Evolutionary conservation across 345 rosid genomes (phyloP), one percentile per base, ranked within the genome.

Genomic region (Aquilaria yunnanensis): DNA sequence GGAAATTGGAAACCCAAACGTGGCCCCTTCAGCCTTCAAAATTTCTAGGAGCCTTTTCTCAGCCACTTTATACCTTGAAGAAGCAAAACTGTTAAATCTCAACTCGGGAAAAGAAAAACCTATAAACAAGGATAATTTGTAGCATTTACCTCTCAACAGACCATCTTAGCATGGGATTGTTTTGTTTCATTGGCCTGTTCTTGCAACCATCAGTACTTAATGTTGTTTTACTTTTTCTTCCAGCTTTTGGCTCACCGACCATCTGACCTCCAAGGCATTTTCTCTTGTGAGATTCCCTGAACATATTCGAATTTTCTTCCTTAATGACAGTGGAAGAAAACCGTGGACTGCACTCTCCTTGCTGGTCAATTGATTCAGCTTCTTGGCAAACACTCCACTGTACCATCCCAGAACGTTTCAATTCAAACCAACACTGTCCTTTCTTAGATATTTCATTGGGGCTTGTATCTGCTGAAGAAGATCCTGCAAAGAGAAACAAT

Each of bases 1-100:
- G 11, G 93, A 63, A 64, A 93, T 70, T 64, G 96, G 92, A 10
- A 77, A 72, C 57, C 83, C 92, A 70, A 81, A 79, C 23, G 75
- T 74, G 70, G 97, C 97, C 52, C 86, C 86, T 79, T 84, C 82
- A 69, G 82, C 83, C 77, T 78, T 93, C 83, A 93, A 37, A 54
- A 93, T 72, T 54, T 90, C 90, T 48, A 80, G 67, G 69, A 93
- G 66, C n/a, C 69, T 65, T 73, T 81, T 70, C 76, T 87, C 96
- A 0, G 92, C 94, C 64, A 57, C 72, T 58, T 71, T 81, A 76
- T 80, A 79, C 89, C 98, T 93, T 70, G 71, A 79, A 56, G 51
- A 67, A 12, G 51, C 10, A 66, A 32, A 66, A 10, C 45, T 14
- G 12, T 9, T 56, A 59, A 8, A 60, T 54, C 59, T 11, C 31